phyloP scores from a whole-genome alignment of 208 protist species.

The Leishmania martiniquensis region DNA sequence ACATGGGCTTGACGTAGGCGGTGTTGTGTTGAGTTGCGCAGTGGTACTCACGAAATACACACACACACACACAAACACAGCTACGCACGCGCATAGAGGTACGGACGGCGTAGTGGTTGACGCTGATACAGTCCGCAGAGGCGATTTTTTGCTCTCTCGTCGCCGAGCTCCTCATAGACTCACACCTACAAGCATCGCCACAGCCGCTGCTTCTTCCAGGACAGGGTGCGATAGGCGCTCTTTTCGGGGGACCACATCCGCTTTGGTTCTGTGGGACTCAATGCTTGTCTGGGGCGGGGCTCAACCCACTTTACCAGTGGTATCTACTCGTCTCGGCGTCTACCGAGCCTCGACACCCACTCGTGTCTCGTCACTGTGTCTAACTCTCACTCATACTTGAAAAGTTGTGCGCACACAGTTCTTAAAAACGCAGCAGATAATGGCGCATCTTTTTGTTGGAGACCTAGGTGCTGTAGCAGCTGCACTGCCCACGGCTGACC shows the following conservation, averaged over 20 bases:
- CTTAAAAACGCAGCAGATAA: not conserved
- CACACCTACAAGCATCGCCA: not conserved
- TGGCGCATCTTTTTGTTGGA: constrained; percentile 4
- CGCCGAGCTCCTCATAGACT: not conserved
- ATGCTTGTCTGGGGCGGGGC: too few species aligned
- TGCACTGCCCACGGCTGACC: not conserved
- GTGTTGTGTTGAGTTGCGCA: not conserved
- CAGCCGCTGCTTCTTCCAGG: not conserved
- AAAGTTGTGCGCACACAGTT: not conserved
- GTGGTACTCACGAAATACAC: not conserved
- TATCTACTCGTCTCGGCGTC: not conserved
- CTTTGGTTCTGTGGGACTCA: not conserved
- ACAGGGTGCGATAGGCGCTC: not conserved
- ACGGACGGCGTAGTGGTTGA: not conserved
- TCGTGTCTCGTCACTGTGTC: not conserved
- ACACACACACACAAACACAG: not conserved
- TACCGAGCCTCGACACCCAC: not conserved
- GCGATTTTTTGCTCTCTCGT: not conserved
- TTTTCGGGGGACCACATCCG: not conserved
- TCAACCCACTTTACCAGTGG: not conserved
- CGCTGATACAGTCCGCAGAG: not conserved
- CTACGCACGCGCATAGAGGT: not conserved
- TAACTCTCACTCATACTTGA: not conserved
- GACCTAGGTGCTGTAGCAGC: not conserved
- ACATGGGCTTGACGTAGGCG: not conserved